Conservation (phyloP, 2,329 filamentous ascomycete species). For the Trichophyton schoenleinii region DNA sequence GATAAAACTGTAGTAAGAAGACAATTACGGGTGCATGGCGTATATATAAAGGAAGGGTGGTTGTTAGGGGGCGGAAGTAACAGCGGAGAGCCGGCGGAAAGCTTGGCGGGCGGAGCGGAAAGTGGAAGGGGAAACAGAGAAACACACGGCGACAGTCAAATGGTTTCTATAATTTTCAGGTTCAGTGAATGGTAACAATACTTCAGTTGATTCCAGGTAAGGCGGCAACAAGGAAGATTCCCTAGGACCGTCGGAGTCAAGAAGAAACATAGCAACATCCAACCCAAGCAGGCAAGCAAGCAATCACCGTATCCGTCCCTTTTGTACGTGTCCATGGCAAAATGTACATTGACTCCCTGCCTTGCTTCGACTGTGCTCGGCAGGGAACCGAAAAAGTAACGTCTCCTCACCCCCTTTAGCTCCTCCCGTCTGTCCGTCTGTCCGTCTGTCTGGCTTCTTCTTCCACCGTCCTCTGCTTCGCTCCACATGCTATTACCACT, state of each 20-base stretch:
- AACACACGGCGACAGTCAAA: neutral
- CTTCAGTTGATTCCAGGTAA: neutral
- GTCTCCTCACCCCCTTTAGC: neutral
- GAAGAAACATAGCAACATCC: neutral
- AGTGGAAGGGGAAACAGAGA: neutral
- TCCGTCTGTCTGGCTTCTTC: neutral
- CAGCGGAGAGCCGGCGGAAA: neutral
- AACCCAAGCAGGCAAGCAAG: neutral
- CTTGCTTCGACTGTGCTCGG: neutral
- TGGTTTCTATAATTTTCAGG: neutral
- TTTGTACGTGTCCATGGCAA: neutral
- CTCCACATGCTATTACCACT: conserved; percentile 1
- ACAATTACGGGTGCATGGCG: too few relatives aligned
- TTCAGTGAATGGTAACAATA: neutral
- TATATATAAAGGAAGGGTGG: too few relatives aligned
- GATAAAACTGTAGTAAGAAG: too few relatives aligned
- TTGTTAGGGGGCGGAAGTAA: neutral
- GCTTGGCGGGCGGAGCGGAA: neutral
- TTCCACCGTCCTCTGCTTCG: neutral
- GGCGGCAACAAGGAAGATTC: neutral
- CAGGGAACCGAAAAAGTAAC: neutral
- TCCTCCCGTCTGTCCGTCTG: neutral
- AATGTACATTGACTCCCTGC: neutral
- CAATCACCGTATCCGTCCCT: neutral
- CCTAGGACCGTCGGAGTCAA: neutral